Evolutionary conservation across 2,329 filamentous ascomycete species (phyloP).

Genomic region (Verticillium nonalfalfae): DNA sequence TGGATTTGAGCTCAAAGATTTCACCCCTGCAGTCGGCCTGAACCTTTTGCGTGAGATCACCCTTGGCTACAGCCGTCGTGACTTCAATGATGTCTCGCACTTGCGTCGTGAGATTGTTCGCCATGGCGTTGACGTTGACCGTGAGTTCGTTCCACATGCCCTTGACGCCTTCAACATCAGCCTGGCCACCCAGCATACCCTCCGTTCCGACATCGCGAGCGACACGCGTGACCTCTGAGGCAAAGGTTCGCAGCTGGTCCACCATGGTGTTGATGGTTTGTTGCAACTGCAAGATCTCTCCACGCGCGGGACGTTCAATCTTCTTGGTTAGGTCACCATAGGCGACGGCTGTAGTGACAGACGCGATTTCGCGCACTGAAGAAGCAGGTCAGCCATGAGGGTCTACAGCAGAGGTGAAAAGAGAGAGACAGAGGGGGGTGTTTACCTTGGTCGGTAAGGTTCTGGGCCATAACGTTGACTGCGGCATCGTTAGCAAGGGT

Average conservation of each 20-base stretch:
- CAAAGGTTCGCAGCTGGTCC: conserved; percentile 76
- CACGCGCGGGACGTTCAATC: conserved; percentile 72
- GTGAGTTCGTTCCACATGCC: conserved; percentile 87
- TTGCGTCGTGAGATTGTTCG: conserved; percentile 79
- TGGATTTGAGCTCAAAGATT: conserved; percentile 91
- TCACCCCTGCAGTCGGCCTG: conserved; percentile 88
- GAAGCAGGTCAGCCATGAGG: neutral
- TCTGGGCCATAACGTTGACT: conserved; percentile 82
- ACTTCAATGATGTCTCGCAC: conserved; percentile 91
- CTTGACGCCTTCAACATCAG: conserved; percentile 76
- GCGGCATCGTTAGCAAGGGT: neutral
- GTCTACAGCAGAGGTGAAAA: neutral
- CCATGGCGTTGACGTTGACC: conserved; percentile 83
- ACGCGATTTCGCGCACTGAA: conserved; percentile 73
- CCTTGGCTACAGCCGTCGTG: conserved; percentile 66
- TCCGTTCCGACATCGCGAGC: conserved; percentile 80
- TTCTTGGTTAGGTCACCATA: conserved; percentile 80
- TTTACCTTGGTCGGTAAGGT: conserved; percentile 67
- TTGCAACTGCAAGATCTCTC: conserved; percentile 77
- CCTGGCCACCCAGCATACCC: conserved; percentile 75
- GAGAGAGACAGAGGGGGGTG: no score
- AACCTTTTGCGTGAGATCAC: conserved; percentile 94
- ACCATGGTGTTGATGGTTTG: conserved; percentile 90
- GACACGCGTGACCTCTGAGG: conserved; percentile 76
- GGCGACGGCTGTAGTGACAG: conserved; percentile 76